Conservation (phyloP, 805 yeast species). For the Wickerhamomyces xylosicus region DNA sequence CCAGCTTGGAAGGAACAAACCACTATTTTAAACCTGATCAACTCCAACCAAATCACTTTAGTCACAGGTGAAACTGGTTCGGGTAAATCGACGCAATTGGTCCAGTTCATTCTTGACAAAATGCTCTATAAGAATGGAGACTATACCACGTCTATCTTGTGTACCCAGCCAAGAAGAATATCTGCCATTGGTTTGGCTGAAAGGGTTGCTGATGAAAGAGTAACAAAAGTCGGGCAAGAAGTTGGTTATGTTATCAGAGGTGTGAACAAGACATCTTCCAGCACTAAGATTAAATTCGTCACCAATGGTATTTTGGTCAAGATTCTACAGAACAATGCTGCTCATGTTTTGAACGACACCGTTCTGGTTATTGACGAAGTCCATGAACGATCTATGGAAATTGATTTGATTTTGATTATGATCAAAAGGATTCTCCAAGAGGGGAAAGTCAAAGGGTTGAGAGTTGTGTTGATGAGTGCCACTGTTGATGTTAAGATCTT, state of each 20-base stretch:
- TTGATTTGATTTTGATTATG: constrained; percentile 74
- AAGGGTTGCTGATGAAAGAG: constrained; percentile 79
- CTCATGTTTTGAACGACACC: constrained; percentile 38
- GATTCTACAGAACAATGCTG: constrained; percentile 50
- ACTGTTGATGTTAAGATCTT: constrained; percentile 72
- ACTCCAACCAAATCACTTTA: constrained; percentile 52
- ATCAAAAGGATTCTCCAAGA: constrained; percentile 46
- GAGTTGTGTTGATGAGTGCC: constrained; percentile 84
- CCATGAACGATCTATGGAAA: constrained; percentile 90
- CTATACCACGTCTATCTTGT: constrained; percentile 51
- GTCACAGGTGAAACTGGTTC: constrained; percentile 98
- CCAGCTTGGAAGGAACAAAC: constrained; percentile 79
- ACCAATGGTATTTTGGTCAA: constrained; percentile 89
- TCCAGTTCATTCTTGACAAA: constrained; percentile 77
- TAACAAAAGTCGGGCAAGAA: constrained; percentile 49
- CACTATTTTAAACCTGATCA: constrained; percentile 45
- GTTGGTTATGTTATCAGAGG: constrained; percentile 90
- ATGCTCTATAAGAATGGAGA: constrained; percentile 30
- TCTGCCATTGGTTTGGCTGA: constrained; percentile 93
- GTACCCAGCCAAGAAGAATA: constrained; percentile 95
- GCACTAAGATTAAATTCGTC: constrained; percentile 74
- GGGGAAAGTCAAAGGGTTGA: constrained; percentile 34
- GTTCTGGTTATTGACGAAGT: constrained; percentile 86
- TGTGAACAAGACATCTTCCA: constrained; percentile 51
- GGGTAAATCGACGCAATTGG: constrained; percentile 92